A percentile compares a stretch with the other conserved stretches of the same genome.
Evolutionary conservation across 805 yeast genomes (phyloP).

Genomic region (Metschnikowia proteae): DNA sequence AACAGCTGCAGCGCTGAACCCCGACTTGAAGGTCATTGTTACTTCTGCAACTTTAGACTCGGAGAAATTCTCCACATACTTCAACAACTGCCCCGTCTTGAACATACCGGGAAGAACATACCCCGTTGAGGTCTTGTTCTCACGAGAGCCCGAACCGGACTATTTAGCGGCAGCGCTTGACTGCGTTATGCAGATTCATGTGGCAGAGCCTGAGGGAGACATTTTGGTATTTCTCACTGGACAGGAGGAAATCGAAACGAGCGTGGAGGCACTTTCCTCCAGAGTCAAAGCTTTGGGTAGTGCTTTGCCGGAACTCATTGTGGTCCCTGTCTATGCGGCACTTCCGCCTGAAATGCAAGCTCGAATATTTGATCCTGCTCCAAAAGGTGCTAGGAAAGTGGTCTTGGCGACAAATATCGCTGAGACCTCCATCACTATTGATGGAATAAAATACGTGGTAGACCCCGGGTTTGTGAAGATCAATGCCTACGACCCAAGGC

Average conservation of each 20-base stretch:
- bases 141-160: conserved; percentile 81
- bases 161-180: conserved; percentile 81
- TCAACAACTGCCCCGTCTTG: conserved; percentile 76
- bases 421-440: conserved; percentile 94
- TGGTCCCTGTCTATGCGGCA: conserved; percentile 87
- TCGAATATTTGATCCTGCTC: conserved; percentile 85
- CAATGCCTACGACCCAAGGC: conserved; percentile 79
- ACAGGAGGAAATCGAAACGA: conserved; percentile 90
- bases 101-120: conserved; percentile 86
- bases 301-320: conserved; percentile 59
- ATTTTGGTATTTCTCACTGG: conserved; percentile 83
- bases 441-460: conserved; percentile 85
- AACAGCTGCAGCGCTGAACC: conserved; percentile 64
- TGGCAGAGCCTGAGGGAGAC: conserved; percentile 75
- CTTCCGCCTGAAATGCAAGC: conserved; percentile 89
- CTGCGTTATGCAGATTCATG: conserved; percentile 80
- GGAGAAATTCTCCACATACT: conserved; percentile 74
- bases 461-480: conserved; percentile 95
- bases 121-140: conserved; percentile 81
- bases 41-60: conserved; percentile 95
- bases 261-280: conserved; percentile 70
- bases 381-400: conserved; percentile 77
- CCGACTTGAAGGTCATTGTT: conserved; percentile 71
- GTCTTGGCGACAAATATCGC: conserved; percentile 95
- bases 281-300: conserved; percentile 63